Evolutionary conservation across 306 rosid species (phyloP), one percentile per base, ranked within the genome.

Genomic region (Potentilla sterilis): DNA sequence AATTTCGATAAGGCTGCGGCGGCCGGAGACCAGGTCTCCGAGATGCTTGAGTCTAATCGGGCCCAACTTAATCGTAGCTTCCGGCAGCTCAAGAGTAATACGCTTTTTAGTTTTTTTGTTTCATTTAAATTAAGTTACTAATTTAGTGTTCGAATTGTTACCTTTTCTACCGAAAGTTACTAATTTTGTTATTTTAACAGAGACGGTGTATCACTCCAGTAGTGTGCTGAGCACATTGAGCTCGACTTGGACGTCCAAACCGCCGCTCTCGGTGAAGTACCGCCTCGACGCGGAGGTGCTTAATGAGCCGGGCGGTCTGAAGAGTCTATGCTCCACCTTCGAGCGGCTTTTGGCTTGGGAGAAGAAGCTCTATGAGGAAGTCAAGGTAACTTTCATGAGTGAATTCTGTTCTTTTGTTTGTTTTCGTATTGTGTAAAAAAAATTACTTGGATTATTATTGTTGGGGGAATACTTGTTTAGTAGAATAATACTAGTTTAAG

Each of bases 261-360:
- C 99, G 55, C 99, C 99, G 3, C 77, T 96, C 77, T 93, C 90
- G 32, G 99, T 96, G 49, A 96, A 80, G 87, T 96, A 96, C 84
- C 83, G 84, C 75, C 89, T 96, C 3, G 99, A 92, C 46, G 48
- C 96, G 46, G 87, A 76, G 55, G 81, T 90, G 0, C 92, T 90
- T 3, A 83, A 48, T 28, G 86, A 88, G 72, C 86, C 89, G 61
- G 92, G 90, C 44, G 90, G 91, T 85, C 76, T 78, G 0, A 96
- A 87, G 86, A 92, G 98, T 77, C 89, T 96, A 32, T 92, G 99
- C 83, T 87, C 93, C 81, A 86, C 96, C 14, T 79, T 96, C 73
- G 99, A 96, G 37, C 86, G 97, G 64, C 98, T 96, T 41, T 78
- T 89, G 85, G 98, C 99, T 24, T 96, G 99, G 99, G 99, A 96